Evolutionary conservation across 257 asterid genomes (phyloP).

Genomic region (Scutellaria baicalensis): DNA sequence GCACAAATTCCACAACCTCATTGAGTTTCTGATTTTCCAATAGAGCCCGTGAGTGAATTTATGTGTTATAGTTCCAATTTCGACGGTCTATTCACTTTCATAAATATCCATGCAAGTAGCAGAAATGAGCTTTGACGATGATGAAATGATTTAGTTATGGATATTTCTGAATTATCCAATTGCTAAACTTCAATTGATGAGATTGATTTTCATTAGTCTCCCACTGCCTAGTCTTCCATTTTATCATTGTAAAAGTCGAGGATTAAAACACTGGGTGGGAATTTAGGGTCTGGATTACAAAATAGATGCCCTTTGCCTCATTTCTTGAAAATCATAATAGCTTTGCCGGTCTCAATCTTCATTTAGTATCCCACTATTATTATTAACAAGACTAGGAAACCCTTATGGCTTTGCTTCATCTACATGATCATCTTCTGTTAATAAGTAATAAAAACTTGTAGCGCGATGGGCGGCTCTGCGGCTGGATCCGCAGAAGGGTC

Average conservation of each 20-base stretch:
- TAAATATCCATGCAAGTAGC: background rate
- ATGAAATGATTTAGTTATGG: background rate
- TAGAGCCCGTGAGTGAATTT: background rate
- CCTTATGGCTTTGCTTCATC: background rate
- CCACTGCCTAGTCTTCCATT: background rate
- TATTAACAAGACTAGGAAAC: background rate
- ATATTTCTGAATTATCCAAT: background rate
- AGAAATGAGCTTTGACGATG: background rate
- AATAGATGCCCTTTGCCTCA: constrained; percentile 7
- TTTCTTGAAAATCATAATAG: background rate
- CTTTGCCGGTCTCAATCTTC: background rate
- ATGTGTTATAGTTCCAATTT: background rate
- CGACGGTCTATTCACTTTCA: background rate
- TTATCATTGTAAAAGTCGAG: background rate
- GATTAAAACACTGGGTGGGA: background rate
- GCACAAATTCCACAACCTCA: background rate
- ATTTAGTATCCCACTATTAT: background rate
- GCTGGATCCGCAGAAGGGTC: no score
- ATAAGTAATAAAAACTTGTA: no score
- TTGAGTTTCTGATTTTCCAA: background rate
- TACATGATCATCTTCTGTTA: background rate
- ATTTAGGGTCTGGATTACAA: background rate
- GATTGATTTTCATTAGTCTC: background rate
- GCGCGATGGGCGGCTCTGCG: no score
- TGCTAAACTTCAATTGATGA: background rate